Percentiles rank a stretch among this genome's conserved stretches.
Conservation (phyloP, 495 filamentous ascomycete species). For the Penicillium mononematosum region DNA sequence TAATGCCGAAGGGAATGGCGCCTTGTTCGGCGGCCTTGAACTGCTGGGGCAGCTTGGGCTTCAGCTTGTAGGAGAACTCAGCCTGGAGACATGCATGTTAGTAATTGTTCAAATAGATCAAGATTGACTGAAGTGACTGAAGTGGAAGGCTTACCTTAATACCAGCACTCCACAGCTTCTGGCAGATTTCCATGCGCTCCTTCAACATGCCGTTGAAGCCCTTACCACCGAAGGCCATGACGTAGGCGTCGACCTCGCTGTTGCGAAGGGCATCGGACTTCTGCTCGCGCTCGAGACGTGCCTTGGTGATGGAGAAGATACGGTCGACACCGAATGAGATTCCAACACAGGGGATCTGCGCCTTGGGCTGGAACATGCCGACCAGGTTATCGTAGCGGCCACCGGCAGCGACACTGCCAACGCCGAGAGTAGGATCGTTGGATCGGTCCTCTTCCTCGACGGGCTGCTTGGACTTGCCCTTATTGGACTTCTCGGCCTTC, state of each 20-base stretch:
- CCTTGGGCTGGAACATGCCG: conserved; percentile 85
- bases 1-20: conserved; percentile 70
- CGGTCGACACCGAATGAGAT: conserved; percentile 94
- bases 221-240: conserved; percentile 93
- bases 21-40: conserved; percentile 76
- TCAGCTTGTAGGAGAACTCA: conserved; percentile 76
- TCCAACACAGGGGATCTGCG: conserved; percentile 86
- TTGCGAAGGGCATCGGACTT: conserved; percentile 49
- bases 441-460: conserved; percentile 76
- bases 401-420: conserved; percentile 85
- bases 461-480: conserved; percentile 56
- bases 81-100: conserved; percentile 43
- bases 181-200: conserved; percentile 76
- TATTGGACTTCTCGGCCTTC: conserved; percentile 55
- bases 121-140: neutral
- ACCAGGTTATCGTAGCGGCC: conserved; percentile 93
- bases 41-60: conserved; percentile 74
- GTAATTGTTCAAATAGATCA: neutral
- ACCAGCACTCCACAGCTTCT: conserved; percentile 72
- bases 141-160: conserved; percentile 57
- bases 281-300: conserved; percentile 63
- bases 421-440: conserved; percentile 76
- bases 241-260: conserved; percentile 81
- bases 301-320: conserved; percentile 88
- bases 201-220: conserved; percentile 75